Base-by-base conservation (phyloP, 257 asterid genomes). In the Anisodus acutangulus region DNA sequence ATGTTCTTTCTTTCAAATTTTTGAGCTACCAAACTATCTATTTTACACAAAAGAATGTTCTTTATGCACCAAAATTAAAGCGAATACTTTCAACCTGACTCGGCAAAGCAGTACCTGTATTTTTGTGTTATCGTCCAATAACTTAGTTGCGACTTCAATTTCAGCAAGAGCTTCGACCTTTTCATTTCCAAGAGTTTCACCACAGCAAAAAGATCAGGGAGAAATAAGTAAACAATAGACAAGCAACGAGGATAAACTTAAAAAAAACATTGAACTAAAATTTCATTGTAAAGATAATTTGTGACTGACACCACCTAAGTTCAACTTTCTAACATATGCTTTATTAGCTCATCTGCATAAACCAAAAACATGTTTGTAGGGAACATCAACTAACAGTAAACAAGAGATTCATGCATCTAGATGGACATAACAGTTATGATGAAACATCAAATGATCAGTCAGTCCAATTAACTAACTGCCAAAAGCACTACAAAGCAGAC, bases 151-250 rank as follows among this genome's bases (percentile, higher is more conserved):
- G 22, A 95, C 94, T 92, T 94, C 99, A 81, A 95, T 95, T 89
- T 94, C 97, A 66, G 94, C 98, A 68, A 94, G 97, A 82, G 99
- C 97, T 93, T 95, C 99, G 80, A 95, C 99, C 99, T 95, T 83
- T 9, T 47, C 69, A 83, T 83, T 70, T 90, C 69, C 69, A 82
- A 58, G 80, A 68, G 43, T 67, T 71, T 0, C 66, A 60, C 4
- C 78, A 58, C 67, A 72, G 67, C 64, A 68, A 76, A 51, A 49
- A 17, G 63, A 26, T 78, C 64, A 78, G 64, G 64, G 5, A 4
- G 45, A 78, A 78, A 78, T 74, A 51, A 74, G 60, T 47, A 47
- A 11, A 74, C 6, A 74, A 74, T 53, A 78, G 41, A 53, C 82
- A 78, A 78, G 82, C 47, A 78, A 76, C 17, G 22, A 76, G 39